Evolutionary conservation across 2,329 filamentous ascomycete species (phyloP), one percentile per base, ranked within the genome.

Genomic region (Neonectria ditissima): DNA sequence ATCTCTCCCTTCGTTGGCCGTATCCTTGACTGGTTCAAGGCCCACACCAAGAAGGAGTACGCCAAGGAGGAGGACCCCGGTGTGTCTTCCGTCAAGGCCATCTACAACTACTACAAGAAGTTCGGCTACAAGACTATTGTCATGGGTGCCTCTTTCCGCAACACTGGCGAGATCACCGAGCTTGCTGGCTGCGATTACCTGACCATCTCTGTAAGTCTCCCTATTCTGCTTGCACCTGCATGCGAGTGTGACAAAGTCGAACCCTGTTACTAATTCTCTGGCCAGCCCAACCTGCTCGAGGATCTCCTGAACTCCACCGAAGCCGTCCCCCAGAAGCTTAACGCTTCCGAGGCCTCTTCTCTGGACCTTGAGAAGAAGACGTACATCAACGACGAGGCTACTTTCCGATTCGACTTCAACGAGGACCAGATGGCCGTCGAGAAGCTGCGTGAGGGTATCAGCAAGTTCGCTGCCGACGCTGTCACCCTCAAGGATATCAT

Each of bases 51-150:
- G 91, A 94, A 97, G 89, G 92, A 96, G 73, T 99, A 94, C 90
- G 77, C 86, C 80, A 88, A 93, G 81, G 85, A 92, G 82, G 92
- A 97, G 81, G 96, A 99, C 86, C 96, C 96, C 62, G 96, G 96
- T 86, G 96, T 99, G 82, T 88, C 93, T 85, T 95, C 92, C 72
- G 96, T 99, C 78, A 88, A 95, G 87, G 79, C 77, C 82, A 99
- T 99, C 86, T 99, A 91, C 90, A 96, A 99, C 89, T 99, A 99
- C 92, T 99, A 99, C 92, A 99, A 99, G 93, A 98, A 98, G 89
- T 93, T 86, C 82, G 93, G 92, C 81, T 97, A 99, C 91, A 97
- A 97, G 77, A 99, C 96, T 81, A 97, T 98, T 76, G 96, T 99
- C 83, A 99, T 99, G 96, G 96, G 96, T 78, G 96, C 96, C 74